Evolutionary conservation across 371 early-diverging fungal species (phyloP), one percentile per base, ranked within the genome.

Genomic region (Haplosporangium sp.): DNA sequence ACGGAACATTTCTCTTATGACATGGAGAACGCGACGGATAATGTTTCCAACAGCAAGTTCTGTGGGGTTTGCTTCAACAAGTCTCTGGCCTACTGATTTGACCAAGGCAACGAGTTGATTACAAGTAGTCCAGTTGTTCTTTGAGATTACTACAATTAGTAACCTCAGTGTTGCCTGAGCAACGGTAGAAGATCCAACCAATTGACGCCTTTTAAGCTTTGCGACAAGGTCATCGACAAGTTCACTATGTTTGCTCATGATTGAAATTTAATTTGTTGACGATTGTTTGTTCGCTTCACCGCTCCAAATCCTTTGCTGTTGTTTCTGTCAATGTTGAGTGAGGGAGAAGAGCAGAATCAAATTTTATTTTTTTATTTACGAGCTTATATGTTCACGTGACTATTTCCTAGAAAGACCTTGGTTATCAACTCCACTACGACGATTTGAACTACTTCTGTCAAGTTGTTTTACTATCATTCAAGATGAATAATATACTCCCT

Each of bases 1-100:
- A 3, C 82, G 81, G 63, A 75, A 82, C 63, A 84, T 89, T 82
- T 97, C 97, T 48, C 92, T 87, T 72, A 98, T 96, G 19, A 97
- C 85, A 61, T 92, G 92, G 34, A 97, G 75, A 3, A 97, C 93
- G 61, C 97, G 87, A 61, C 94, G 91, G 27, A 93, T 90, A 45
- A 95, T 94, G 84, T 96, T 97, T 17, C 93, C 94, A 4, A 96
- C 92, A 4, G 95, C 94, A 27, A 96, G 87, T 77, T 97, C 97
- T 88, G 83, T 93, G 0, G 97, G 96, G 82, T 95, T 96, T 1
- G 97, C 97, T n/a, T 83, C 77, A 19, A 91, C 78, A 20, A 97
- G 85, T 67, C 87, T 85, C 20, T 83, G 75, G 44, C 95, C 96
- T 9, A 94, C 88, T 10, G 89, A 86, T 63, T 88, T 89, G 10